Percentiles rank a stretch among this genome's conserved stretches.
Evolutionary conservation across 305 asterid genomes (phyloP).

Genomic region (Nicotiana rustica): DNA sequence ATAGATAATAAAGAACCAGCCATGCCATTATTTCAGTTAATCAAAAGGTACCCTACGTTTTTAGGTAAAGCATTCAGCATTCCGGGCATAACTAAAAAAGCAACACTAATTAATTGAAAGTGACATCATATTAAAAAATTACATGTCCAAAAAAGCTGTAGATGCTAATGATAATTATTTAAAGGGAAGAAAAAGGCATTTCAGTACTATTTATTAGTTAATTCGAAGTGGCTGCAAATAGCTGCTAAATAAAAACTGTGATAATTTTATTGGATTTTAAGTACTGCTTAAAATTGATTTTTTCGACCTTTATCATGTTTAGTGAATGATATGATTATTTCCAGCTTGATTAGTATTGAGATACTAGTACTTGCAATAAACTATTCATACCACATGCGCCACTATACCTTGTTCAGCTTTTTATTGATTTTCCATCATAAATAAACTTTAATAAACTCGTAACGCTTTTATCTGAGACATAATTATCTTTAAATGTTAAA

Average conservation of each 20-base stretch:
- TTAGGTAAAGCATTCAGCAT: slow-evolving; percentile 44
- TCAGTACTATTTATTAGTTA: slow-evolving; percentile 45
- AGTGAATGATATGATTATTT: slow-evolving; percentile 48
- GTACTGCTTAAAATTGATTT: slow-evolving; percentile 33
- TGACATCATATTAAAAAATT: slow-evolving; percentile 15
- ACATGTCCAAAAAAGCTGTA: slow-evolving; percentile 33
- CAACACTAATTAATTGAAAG: not conserved
- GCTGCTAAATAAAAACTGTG: slow-evolving; percentile 35
- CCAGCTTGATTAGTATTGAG: slow-evolving; percentile 44
- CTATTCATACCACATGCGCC: slow-evolving; percentile 31
- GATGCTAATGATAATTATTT: slow-evolving; percentile 30
- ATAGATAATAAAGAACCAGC: not conserved
- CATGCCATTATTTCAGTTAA: slow-evolving; percentile 50
- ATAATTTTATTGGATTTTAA: slow-evolving; percentile 46
- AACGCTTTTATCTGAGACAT: not conserved
- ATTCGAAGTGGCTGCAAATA: slow-evolving; percentile 25
- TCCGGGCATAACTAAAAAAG: not conserved
- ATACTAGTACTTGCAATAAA: not conserved
- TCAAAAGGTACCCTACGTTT: slow-evolving; percentile 51
- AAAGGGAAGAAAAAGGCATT: slow-evolving; percentile 36
- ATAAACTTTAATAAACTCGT: slow-evolving; percentile 4
- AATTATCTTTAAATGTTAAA: not conserved
- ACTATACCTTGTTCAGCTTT: not conserved
- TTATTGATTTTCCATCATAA: not conserved
- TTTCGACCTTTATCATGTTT: slow-evolving; percentile 47